These are phyloP conservation scores for Plasmodium gallinaceum DNA, from an alignment of 169 alveolate genomes.

Conservation along the genomic window DNA sequence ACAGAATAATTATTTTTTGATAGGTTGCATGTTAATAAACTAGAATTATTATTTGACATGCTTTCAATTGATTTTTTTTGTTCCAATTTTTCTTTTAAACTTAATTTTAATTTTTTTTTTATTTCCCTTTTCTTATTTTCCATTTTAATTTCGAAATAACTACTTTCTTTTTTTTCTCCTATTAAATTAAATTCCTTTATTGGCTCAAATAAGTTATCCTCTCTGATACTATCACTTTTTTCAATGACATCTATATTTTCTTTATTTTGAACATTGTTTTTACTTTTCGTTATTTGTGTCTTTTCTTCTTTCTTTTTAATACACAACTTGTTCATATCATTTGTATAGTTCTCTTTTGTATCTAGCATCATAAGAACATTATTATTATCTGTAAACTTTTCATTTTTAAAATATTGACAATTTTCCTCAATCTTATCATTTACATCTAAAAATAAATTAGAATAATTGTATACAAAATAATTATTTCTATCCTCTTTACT, in stretches of 20 bases:
- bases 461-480: not conserved
- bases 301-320: not conserved
- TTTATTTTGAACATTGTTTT: not conserved
- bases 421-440: not conserved
- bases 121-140: conserved; percentile 23
- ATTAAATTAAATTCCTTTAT: not conserved
- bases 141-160: conserved; percentile 7
- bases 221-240: not conserved
- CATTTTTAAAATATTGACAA: not conserved
- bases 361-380: not conserved
- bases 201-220: not conserved
- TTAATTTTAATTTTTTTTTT: conserved; percentile 15
- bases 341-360: not conserved
- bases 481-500: not conserved
- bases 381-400: not conserved
- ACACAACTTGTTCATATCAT: not conserved
- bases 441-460: not conserved
- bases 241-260: not conserved
- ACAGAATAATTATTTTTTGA: not conserved
- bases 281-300: not conserved
- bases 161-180: conserved; percentile 1
- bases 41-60: conserved; percentile 1
- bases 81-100: conserved; percentile 38
- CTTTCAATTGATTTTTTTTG: not conserved
- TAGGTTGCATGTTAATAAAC: not conserved